Percentiles rank a stretch among this genome's conserved stretches.
phyloP scores from a whole-genome alignment of 2,329 filamentous ascomycete species.

The Raffaelea ambrosiae region DNA sequence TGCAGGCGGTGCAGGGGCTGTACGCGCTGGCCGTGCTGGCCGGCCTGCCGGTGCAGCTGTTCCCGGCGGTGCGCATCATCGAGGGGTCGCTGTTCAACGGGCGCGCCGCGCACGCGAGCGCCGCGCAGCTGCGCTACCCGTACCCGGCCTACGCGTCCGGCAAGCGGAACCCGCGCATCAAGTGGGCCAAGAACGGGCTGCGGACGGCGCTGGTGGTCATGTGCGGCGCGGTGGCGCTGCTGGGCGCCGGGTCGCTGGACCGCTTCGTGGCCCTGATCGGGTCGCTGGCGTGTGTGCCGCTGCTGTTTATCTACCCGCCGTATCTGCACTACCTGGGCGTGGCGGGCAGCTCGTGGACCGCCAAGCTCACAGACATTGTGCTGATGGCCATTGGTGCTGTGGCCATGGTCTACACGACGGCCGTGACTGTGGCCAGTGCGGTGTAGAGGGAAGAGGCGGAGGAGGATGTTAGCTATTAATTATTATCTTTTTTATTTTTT shows the following conservation, averaged over 20 bases:
- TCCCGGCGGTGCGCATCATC: slow-evolving; percentile 63
- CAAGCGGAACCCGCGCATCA: slow-evolving; percentile 54
- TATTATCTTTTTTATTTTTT: too few species aligned
- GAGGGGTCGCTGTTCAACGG: slow-evolving; percentile 62
- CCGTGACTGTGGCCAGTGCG: slow-evolving; percentile 41
- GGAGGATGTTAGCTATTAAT: neutral
- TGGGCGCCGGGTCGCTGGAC: slow-evolving; percentile 61
- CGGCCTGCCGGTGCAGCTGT: slow-evolving; percentile 66
- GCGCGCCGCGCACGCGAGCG: too few species aligned
- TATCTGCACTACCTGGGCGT: slow-evolving; percentile 61
- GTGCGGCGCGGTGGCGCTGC: slow-evolving; percentile 52
- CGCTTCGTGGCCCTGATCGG: slow-evolving; percentile 69
- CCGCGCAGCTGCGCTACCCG: slow-evolving; percentile 22
- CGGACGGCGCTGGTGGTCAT: slow-evolving; percentile 46
- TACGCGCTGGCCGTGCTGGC: slow-evolving; percentile 68
- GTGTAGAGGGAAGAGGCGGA: neutral
- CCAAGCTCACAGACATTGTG: slow-evolving; percentile 49
- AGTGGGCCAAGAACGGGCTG: slow-evolving; percentile 70
- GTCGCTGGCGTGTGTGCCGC: slow-evolving; percentile 63
- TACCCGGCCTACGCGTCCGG: slow-evolving; percentile 43
- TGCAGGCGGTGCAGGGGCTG: slow-evolving; percentile 67
- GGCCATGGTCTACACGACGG: slow-evolving; percentile 65
- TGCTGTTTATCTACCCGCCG: slow-evolving; percentile 71
- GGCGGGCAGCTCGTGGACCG: slow-evolving; percentile 41
- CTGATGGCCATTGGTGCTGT: slow-evolving; percentile 55